Percentiles rank a stretch among this genome's conserved stretches.
Conservation (phyloP, 2,329 filamentous ascomycete genomes). For the Trichoderma guizhouense region DNA sequence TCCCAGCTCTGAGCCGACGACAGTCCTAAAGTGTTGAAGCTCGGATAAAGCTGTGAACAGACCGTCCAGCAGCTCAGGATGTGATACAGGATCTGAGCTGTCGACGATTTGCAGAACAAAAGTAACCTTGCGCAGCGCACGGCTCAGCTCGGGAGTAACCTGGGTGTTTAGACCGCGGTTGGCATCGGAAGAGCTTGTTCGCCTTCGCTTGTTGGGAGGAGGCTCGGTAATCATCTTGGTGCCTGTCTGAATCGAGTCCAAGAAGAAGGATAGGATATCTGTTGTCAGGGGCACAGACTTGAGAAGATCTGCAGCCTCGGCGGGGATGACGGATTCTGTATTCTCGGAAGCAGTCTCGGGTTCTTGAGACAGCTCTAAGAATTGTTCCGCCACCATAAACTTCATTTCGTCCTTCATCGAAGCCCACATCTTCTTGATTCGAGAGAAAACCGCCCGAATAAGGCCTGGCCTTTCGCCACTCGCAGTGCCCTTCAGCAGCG, state of each 20-base stretch:
- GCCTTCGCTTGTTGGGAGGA: slow-evolving; percentile 73
- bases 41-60: slow-evolving; percentile 85
- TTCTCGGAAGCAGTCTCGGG: slow-evolving; percentile 27
- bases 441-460: slow-evolving; percentile 62
- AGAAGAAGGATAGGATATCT: slow-evolving; percentile 65
- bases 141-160: slow-evolving; percentile 62
- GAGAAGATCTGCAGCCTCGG: slow-evolving; percentile 68
- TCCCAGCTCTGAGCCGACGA: slow-evolving; percentile 80
- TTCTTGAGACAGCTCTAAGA: slow-evolving; percentile 60
- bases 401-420: slow-evolving; percentile 63
- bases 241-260: slow-evolving; percentile 71
- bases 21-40: slow-evolving; percentile 76
- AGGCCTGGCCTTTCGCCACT: slow-evolving; percentile 48
- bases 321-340: slow-evolving; percentile 40
- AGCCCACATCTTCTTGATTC: slow-evolving; percentile 69
- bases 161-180: slow-evolving; percentile 57
- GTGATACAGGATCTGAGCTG: slow-evolving; percentile 68
- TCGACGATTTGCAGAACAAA: slow-evolving; percentile 88
- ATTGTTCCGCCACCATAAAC: slow-evolving; percentile 55
- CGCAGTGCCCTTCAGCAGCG: slow-evolving; percentile 42
- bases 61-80: slow-evolving; percentile 71
- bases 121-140: slow-evolving; percentile 71
- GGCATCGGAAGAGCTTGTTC: slow-evolving; percentile 70
- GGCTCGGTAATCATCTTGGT: slow-evolving; percentile 68
- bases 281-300: slow-evolving; percentile 71